Evolutionary conservation across 164 flowering plant genomes (phyloP).

Genomic region (Stephania yunnanensis): DNA sequence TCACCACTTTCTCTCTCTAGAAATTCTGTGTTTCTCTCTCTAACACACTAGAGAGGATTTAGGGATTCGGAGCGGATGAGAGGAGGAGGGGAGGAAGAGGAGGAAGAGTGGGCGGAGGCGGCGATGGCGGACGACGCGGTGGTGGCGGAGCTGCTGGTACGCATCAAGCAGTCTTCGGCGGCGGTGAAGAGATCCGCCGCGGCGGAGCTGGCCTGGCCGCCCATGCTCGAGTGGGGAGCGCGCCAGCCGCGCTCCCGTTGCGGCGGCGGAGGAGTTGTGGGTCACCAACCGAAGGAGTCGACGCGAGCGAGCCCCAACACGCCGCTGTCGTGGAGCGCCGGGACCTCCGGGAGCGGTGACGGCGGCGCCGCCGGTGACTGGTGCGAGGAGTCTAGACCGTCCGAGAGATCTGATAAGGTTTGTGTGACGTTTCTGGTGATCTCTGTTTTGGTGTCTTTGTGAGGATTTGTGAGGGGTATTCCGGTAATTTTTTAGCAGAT

Average conservation of each 20-base stretch:
- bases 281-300: conserved; percentile 12
- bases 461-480: background rate
- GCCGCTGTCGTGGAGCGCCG: conserved; percentile 60
- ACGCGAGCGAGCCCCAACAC: conserved; percentile 49
- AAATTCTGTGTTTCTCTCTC: background rate
- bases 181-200: background rate
- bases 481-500: background rate
- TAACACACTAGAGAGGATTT: background rate
- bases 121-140: conserved; percentile 30
- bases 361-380: conserved; percentile 19
- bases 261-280: background rate
- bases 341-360: conserved; percentile 31
- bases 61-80: background rate
- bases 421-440: background rate
- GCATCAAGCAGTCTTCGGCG: conserved; percentile 13
- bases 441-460: background rate
- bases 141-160: conserved; percentile 31
- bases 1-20: background rate
- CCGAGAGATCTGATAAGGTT: conserved; percentile 14
- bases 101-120: conserved; percentile 29
- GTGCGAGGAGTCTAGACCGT: conserved; percentile 20
- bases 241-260: conserved; percentile 37
- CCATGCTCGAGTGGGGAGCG: conserved; percentile 36
- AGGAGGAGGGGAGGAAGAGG: background rate
- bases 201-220: conserved; percentile 3